Evolutionary conservation across 2,329 filamentous ascomycete genomes (phyloP), one percentile per base, ranked within the genome.

Genomic region (Diaporthe sp.): DNA sequence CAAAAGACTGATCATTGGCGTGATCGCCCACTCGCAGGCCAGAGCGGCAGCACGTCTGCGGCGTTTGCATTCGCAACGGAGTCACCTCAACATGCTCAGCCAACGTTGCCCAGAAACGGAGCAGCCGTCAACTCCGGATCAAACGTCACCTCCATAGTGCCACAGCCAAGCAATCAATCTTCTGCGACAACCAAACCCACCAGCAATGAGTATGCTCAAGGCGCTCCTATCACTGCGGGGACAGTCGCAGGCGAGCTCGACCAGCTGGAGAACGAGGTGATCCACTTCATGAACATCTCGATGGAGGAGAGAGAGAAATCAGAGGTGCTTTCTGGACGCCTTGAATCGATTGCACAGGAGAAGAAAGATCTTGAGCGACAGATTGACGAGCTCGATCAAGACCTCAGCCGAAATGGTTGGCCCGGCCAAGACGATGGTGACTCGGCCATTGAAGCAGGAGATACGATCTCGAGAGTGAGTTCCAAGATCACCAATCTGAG

Each of bases 201-300:
- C 22, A 53, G 4, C 7, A 22, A 27, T 4, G 7, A 39, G 10
- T 4, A 27, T 71, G 42, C 2, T 37, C 13, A 17, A 9, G 15
- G 8, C 27, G 5, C 12, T 22, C 32, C 44, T 32, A 13, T 22
- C 47, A 17, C 63, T 15, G n/a, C 8, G 17, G 63, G 7, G 7
- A 25, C n/a, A 25, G 53, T 25, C 35, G 25, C n/a, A 10, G n/a
- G 50, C n/a, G 27, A 59, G 55, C 37, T 59, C 30, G 68, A 71
- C 15, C 39, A 71, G 55, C 30, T 71, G 13, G 68, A 71, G 12
- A 19, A 44, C n/a, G 68, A 71, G 68, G 68, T 71, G 13, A n/a
- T 71, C 5, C 68, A 71, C 39, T 71, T 59, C 15, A 71, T 71
- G 68, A 71, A 37, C 22, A 10, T 71, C 13, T 71, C 68, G 37